Base-by-base conservation (phyloP, 768 basidiomycete genomes). In the Phylloporus sp. region DNA sequence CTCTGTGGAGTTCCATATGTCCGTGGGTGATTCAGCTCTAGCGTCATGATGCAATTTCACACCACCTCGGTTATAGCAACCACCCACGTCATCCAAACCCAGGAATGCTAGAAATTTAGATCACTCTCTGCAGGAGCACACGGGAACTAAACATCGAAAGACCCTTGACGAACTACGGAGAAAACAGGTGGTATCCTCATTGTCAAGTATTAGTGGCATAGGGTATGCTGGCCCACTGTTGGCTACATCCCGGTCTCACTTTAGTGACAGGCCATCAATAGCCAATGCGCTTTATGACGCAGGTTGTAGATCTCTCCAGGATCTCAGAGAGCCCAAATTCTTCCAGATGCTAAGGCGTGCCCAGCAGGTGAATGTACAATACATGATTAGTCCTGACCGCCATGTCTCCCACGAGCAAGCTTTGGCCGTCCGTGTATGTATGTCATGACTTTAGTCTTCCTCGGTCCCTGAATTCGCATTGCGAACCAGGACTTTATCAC, bases 271-370 rank as follows among this genome's bases (percentile, higher is more conserved):
- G 35, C 12, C 22, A 20, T 45, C 38, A 12, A 64, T 64, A 20
- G 81, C 81, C 9, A 63, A 69, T 31, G 59, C 71, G n/a, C 72
- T 86, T 3, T 72, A 77, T 35, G 70, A 73, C 6, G 77, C 74
- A 6, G 85, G 85, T 5, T 81, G 80, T 52, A 64, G 48, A 47
- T 70, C 71, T 2, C 18, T 78, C 23, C 68, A 66, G 18, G 75
- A 81, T 47, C 65, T 85, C 23, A 59, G 51, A 27, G 62, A 70
- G 7, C 72, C 72, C 7, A 46, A 58, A 26, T 82, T 71, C 55
- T 56, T 66, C 11, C 56, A 59, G n/a, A 59, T 73, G 62, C 61
- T 85, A n/a, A 63, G 63, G 2, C 54, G 60, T 18, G 46, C 63
- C 9, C 76, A 79, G 58, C 67, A 68, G 56, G 54, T 73, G 6